Conservation (phyloP, 2,329 filamentous ascomycete genomes). For the Paecilomyces sp. region DNA sequence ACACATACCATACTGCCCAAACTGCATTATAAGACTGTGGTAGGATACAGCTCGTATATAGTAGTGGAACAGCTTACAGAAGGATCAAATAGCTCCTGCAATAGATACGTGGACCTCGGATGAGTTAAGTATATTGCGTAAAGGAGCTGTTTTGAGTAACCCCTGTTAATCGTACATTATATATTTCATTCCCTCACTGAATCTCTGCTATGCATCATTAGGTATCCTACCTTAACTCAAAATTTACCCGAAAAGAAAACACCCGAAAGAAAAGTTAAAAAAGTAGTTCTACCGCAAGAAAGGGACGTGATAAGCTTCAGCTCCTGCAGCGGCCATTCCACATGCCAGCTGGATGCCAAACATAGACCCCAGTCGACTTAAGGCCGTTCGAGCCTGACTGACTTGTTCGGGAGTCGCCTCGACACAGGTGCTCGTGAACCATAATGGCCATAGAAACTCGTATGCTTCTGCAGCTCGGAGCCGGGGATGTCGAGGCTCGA, state of each 20-base stretch:
- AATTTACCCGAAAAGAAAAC: background rate
- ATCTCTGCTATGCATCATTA: background rate
- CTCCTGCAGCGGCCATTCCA: slow-evolving; percentile 15
- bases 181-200: too few species aligned
- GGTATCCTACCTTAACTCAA: background rate
- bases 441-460: slow-evolving; percentile 30
- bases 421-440: slow-evolving; percentile 26
- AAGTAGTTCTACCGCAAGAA: background rate
- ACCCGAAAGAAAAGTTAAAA: background rate
- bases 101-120: too few species aligned
- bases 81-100: too few species aligned
- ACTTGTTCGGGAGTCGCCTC: slow-evolving; percentile 23
- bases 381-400: slow-evolving; percentile 18
- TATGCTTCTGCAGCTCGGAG: slow-evolving; percentile 26
- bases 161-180: too few species aligned
- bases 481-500: background rate
- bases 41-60: too few species aligned
- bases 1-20: too few species aligned
- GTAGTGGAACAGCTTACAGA: too few species aligned
- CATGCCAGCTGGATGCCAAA: slow-evolving; percentile 28
- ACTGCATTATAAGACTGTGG: too few species aligned
- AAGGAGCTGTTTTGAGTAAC: too few species aligned
- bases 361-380: slow-evolving; percentile 21
- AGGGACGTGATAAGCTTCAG: background rate
- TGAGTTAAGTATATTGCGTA: too few species aligned